Evolutionary conservation across 2,329 filamentous ascomycete genomes (phyloP).

Genomic region (Zymoseptoria brevis): DNA sequence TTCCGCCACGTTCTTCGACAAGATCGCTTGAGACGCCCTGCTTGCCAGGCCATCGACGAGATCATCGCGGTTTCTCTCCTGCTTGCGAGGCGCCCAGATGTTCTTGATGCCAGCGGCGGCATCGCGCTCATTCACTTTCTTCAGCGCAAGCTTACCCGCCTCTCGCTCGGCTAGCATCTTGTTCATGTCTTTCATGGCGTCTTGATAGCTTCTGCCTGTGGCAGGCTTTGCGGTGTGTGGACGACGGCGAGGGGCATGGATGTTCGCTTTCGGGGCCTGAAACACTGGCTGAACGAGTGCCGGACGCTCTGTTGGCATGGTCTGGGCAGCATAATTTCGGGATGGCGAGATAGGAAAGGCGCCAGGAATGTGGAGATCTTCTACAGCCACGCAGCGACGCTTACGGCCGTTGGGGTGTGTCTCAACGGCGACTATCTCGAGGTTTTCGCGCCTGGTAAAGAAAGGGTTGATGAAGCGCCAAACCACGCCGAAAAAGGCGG

Average conservation of each 20-base stretch:
- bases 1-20: background rate
- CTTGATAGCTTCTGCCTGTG: constrained; percentile 2
- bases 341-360: constrained; percentile 1
- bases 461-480: background rate
- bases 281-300: background rate
- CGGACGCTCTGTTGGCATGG: constrained; percentile 1
- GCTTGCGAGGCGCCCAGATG: constrained; percentile 8
- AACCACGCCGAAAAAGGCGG: background rate
- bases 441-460: background rate
- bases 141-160: background rate
- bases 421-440: constrained; percentile 12
- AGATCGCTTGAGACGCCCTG: background rate
- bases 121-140: constrained; percentile 7
- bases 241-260: background rate
- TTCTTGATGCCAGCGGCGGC: constrained; percentile 8
- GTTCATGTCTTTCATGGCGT: constrained; percentile 7
- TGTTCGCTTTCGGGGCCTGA: background rate
- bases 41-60: background rate
- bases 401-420: constrained; percentile 8
- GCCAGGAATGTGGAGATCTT: constrained; percentile 2
- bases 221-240: background rate
- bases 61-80: background rate
- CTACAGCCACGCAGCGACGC: constrained; percentile 12
- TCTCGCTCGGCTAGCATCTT: background rate
- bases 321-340: background rate